Base-by-base conservation (phyloP, 345 rosid species). In the Eucalyptus fibrosa region DNA sequence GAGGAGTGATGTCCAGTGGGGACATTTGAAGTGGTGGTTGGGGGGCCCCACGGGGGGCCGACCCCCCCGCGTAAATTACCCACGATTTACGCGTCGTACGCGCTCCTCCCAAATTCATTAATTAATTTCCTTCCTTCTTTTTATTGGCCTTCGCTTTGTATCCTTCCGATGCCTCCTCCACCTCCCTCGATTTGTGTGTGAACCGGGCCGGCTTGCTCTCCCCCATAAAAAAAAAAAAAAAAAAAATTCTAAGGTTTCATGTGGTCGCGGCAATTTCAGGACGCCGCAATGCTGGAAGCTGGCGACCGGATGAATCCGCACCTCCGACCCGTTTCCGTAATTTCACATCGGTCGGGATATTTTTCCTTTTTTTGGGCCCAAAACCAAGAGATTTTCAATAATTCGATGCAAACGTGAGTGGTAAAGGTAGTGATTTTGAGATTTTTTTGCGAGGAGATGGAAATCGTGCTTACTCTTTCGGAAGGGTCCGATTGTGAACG, bases 311-410 rank as follows among this genome's bases (percentile, higher is more conserved):
- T 56, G 69, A 28, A 60, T 60, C 34, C 69, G 17, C 69, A 60
- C 69, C 69, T 60, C 69, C 69, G 17, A 60, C 69, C 69, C 69
- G 6, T 30, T 60, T 60, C 32, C 69, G 32, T 28, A 18, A 12
- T 60, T 60, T 12, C 32, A 30, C 34, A 3, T 28, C 69, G 34
- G 32, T 28, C 34, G 34, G 69, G 69, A 12, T 6, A 0, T n/a
- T 3, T 15, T 1, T 3, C 0, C 1, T 13, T 28, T 12, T 53
- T 8, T 4, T n/a, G n/a, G n/a, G n/a, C n/a, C n/a, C n/a, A n/a
- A n/a, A n/a, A n/a, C n/a, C n/a, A 53, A 21, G 59, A 53, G 59
- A 53, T 5, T 1, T 53, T 53, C 26, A 21, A 53, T 53, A 53
- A 53, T 53, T 19, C 59, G 59, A 53, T 18, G 24, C 56, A 53